Conservation (phyloP, 441 rosid species). For the Hura crepitans region DNA sequence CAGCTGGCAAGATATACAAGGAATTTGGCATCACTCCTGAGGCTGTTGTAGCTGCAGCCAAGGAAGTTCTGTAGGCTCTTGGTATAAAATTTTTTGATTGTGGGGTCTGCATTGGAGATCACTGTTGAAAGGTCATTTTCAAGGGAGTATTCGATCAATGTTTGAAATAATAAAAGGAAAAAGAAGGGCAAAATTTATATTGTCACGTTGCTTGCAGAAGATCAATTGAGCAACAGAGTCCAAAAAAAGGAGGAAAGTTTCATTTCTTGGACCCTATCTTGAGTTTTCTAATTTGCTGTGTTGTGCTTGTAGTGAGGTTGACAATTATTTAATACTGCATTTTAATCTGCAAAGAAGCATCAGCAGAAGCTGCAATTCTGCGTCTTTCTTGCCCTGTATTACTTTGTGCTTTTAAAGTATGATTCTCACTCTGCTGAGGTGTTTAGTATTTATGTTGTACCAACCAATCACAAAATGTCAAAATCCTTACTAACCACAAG, state of each 20-base stretch:
- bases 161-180: not conserved
- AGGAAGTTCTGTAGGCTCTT: conserved; percentile 38
- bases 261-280: conserved; percentile 25
- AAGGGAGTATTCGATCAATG: conserved; percentile 27
- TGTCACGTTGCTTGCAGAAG: conserved; percentile 27
- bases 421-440: no score
- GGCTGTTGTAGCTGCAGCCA: conserved; percentile 74
- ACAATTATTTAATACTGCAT: conserved; percentile 9
- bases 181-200: conserved; percentile 18
- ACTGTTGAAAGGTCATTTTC: conserved; percentile 23
- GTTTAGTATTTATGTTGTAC: not conserved
- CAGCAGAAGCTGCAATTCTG: not conserved
- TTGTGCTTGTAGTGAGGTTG: conserved; percentile 21
- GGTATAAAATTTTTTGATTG: not conserved
- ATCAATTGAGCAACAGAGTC: conserved; percentile 23
- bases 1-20: conserved; percentile 72
- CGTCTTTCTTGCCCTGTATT: no score
- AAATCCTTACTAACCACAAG: no score
- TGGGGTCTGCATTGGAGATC: conserved; percentile 27
- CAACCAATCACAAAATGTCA: not conserved
- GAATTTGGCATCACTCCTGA: conserved; percentile 68
- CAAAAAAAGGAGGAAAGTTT: conserved; percentile 22
- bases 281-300: conserved; percentile 29
- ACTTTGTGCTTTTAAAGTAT: no score
- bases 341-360: not conserved